Base-by-base conservation (phyloP, 1,284 basidiomycete species). In the Austroboletus novae-zelandiae region DNA sequence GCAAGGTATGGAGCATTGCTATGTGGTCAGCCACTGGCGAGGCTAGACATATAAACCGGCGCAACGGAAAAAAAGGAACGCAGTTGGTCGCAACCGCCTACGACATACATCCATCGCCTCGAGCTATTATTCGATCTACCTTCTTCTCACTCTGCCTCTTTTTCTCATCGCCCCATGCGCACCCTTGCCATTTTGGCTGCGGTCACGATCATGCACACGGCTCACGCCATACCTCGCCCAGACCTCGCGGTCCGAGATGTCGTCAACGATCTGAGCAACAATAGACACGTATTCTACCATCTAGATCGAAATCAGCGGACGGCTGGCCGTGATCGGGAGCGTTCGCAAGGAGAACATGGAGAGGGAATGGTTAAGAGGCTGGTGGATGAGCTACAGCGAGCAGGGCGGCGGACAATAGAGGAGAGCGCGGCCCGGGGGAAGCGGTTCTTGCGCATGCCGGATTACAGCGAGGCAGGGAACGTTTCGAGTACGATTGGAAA, bases 291-390 rank as follows among this genome's bases (percentile, higher is more conserved):
- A 25, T 67, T 68, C 46, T 65, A 64, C 20, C 63, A 68, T 48
- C 29, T 67, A 46, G 65, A 69, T 43, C 65, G 65, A n/a, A 68
- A 65, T 47, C 59, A 51, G 31, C 53, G 50, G 20, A 64, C 66
- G 13, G 61, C 61, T 43, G 46, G 46, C 48, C 52, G 43, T 11
- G 47, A 53, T 39, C 60, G 47, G 40, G 47, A 52, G 20, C 50
- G 18, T 31, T 6, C 27, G 9, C 36, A 47, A 31, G 40, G 37
- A 43, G 45, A 42, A n/a, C 31, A 40, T 40, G 39, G 30, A 10
- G 43, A 47, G 34, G 49, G 34, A 40, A 11, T 46, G 29, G 31
- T 14, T 25, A 48, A 39, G 34, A 30, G 51, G 42, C 9, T 34
- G 32, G 25, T 18, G 32, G 41, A 36, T 5, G 15, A 17, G 27